Conservation (phyloP, 768 basidiomycete genomes). For the Udeniomyces megalosporus region DNA sequence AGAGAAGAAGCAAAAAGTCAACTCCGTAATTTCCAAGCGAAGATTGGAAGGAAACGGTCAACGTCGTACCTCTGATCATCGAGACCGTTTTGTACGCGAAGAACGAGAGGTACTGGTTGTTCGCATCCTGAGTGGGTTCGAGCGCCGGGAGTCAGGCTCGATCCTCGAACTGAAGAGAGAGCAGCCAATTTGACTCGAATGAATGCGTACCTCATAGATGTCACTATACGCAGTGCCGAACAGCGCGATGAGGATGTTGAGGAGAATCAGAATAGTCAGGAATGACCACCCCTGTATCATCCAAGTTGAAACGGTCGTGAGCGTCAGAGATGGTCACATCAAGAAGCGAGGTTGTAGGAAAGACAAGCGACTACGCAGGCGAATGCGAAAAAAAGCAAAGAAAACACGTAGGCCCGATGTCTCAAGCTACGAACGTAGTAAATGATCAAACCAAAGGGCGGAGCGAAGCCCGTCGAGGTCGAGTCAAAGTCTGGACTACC, state of each 20-base stretch:
- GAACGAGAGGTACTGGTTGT: conserved; percentile 78
- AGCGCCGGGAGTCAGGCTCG: background rate
- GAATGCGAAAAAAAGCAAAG: too few relatives aligned
- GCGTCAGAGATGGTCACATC: too few relatives aligned
- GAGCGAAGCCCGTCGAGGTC: conserved; percentile 21
- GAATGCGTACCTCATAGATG: too few relatives aligned
- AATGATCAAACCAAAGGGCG: conserved; percentile 42
- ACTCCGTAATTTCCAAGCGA: too few relatives aligned
- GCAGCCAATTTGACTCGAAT: background rate
- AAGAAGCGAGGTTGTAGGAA: too few relatives aligned
- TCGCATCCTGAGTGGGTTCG: conserved; percentile 35
- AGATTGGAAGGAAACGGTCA: background rate
- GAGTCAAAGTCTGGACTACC: conserved; percentile 32
- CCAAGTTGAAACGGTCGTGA: too few relatives aligned
- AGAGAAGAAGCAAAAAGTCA: background rate
- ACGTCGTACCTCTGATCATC: conserved; percentile 59
- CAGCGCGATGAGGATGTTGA: conserved; percentile 89
- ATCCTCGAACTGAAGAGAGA: background rate
- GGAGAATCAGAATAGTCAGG: conserved; percentile 60
- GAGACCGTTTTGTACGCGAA: conserved; percentile 72
- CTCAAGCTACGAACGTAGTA: conserved; percentile 28
- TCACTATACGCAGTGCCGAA: conserved; percentile 46
- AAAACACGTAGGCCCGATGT: conserved; percentile 21
- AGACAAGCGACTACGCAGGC: conserved; percentile 23
- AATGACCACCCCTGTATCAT: too few relatives aligned